phyloP scores from a whole-genome alignment of 495 filamentous ascomycete genomes.

The Neurospora tetrasperma region DNA sequence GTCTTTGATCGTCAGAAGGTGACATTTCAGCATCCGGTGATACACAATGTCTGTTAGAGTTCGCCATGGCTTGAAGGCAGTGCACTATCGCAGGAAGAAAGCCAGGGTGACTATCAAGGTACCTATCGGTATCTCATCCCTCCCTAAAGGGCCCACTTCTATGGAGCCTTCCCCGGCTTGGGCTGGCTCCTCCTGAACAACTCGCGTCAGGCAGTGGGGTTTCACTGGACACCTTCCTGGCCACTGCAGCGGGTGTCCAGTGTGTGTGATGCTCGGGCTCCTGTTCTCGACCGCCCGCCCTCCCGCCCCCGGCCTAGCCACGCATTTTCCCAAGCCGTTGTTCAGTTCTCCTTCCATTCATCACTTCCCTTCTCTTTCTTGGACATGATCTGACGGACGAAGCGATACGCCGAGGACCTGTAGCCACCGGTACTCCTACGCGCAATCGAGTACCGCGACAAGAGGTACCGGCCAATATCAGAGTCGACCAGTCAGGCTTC shows the following conservation, averaged over 20 bases:
- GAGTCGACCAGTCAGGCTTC: background rate
- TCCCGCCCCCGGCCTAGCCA: background rate
- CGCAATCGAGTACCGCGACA: background rate
- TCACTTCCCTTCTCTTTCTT: background rate
- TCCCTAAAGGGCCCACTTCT: background rate
- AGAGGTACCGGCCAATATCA: background rate
- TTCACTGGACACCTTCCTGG: constrained; percentile 1
- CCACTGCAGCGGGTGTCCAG: background rate
- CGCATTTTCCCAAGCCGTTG: background rate
- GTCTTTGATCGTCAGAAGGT: background rate
- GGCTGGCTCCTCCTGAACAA: background rate
- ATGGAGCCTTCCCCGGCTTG: background rate
- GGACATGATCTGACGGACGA: background rate
- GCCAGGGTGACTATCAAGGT: background rate
- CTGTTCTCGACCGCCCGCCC: background rate
- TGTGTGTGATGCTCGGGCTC: background rate
- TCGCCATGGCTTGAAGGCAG: background rate
- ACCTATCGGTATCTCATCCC: background rate
- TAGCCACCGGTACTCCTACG: background rate
- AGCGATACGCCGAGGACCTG: background rate
- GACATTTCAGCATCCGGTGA: background rate
- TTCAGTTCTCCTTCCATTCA: background rate
- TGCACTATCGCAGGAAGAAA: background rate
- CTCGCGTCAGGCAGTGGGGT: background rate
- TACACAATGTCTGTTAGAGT: background rate